Evolutionary conservation across 805 yeast species (phyloP), one percentile per base, ranked within the genome.

Genomic region (Phaffomyces thermotolerans): DNA sequence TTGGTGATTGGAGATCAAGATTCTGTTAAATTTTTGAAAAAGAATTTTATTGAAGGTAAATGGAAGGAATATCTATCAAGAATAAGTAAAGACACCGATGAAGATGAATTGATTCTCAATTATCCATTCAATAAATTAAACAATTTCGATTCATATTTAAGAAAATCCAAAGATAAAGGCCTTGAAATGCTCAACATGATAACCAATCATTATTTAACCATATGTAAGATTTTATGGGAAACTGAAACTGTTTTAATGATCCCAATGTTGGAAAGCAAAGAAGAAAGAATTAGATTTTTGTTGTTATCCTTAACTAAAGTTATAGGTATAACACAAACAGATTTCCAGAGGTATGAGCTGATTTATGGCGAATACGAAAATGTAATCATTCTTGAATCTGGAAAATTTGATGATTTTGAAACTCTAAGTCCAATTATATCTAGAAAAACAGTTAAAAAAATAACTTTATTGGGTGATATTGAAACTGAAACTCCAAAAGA

Each of bases 1-100:
- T 72, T 69, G 3, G 66, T 62, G 0, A 65, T 64, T 52, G 64
- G 63, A 35, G 63, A 67, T 27, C 52, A 65, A 13, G 62, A 58
- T n/a, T 58, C 71, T 4, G 70, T 73, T 0, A 44, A 40, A 6
- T 53, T 49, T 22, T 67, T 71, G 41, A 66, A 45, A 48, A 46
- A 45, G 8, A 49, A 52, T 6, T 50, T 59, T 31, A 46, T 70
- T 6, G 14, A 36, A 10, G 38, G 44, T 1, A 37, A 18, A 20
- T 57, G 57, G 57, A 14, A 22, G 2, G 6, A 25, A 1, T 55
- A 40, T 35, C 8, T 48, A n/a, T 7, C 13, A 6, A 2, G 13
- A 27, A 27, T 27, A 1, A 29, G 44, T 2, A 44, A 41, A 10
- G 27, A 30, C 10, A n/a, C 6, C 0, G 13, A 32, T 8, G 14